These are phyloP conservation scores for Lepidium didymum DNA, from an alignment of 345 rosid species.

Conservation along the genomic window DNA sequence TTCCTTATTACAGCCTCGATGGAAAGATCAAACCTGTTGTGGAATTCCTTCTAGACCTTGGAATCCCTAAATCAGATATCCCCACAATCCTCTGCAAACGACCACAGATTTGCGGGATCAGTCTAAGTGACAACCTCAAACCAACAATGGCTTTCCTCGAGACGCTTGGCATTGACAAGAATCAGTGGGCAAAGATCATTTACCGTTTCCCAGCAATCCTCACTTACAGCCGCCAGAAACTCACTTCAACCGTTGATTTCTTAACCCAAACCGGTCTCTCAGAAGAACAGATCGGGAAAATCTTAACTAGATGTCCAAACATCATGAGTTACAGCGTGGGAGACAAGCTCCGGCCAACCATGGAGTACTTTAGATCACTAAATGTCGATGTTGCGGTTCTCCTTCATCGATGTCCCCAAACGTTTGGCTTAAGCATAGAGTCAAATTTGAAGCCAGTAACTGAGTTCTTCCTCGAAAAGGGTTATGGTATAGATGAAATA, in stretches of 20 bases:
- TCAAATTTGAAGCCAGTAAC: conserved; percentile 73
- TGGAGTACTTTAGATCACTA: conserved; percentile 55
- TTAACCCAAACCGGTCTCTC: conserved; percentile 64
- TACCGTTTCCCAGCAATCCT: conserved; percentile 72
- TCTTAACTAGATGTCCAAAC: conserved; percentile 67
- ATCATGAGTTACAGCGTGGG: conserved; percentile 73
- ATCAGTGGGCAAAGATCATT: conserved; percentile 78
- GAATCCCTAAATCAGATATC: conserved; percentile 61
- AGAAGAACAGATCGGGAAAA: conserved; percentile 53
- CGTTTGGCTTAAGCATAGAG: conserved; percentile 79
- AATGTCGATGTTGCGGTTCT: conserved; percentile 62
- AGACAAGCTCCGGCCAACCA: conserved; percentile 73
- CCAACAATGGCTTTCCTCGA: conserved; percentile 80
- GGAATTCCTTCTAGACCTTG: conserved; percentile 76
- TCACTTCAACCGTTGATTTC: conserved; percentile 53
- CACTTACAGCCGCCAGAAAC: conserved; percentile 76
- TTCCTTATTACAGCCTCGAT: conserved; percentile 78
- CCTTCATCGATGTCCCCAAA: conserved; percentile 64
- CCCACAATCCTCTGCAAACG: conserved; percentile 57
- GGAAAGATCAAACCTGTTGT: conserved; percentile 84
- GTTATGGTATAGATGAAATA: conserved; percentile 51
- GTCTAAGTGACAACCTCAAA: conserved; percentile 60
- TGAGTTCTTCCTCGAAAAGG: conserved; percentile 62
- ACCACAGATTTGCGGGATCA: conserved; percentile 85
- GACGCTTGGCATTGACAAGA: conserved; percentile 70